phyloP scores from a whole-genome alignment of 164 flowering plant genomes.

The Macadamia integrifolia region DNA sequence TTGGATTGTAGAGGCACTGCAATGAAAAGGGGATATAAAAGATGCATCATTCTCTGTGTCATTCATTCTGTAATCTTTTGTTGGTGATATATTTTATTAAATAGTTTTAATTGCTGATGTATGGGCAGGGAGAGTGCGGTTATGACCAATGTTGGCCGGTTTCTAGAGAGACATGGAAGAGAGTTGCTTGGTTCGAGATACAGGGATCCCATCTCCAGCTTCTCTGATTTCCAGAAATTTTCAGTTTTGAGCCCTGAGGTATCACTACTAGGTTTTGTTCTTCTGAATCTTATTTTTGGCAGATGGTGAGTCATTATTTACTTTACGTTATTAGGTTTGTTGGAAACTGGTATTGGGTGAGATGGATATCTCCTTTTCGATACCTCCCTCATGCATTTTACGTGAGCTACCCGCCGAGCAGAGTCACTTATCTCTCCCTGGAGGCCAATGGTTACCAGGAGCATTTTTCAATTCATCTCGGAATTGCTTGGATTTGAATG shows the following conservation, averaged over 20 bases:
- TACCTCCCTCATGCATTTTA: conserved; percentile 67
- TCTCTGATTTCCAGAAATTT: conserved; percentile 75
- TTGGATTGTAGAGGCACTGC: neutral
- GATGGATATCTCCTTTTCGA: conserved; percentile 55
- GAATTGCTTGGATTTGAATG: conserved; percentile 56
- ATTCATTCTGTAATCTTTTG: no score
- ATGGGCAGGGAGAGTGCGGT: conserved; percentile 47
- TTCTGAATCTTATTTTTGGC: neutral
- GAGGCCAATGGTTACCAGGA: conserved; percentile 93
- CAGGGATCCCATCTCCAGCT: conserved; percentile 77
- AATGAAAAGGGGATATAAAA: neutral
- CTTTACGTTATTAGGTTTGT: conserved; percentile 39
- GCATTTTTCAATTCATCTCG: conserved; percentile 69
- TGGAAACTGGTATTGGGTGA: conserved; percentile 74
- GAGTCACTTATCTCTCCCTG: conserved; percentile 37
- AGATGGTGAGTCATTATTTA: conserved; percentile 1
- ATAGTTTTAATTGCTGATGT: neutral
- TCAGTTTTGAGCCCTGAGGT: conserved; percentile 87
- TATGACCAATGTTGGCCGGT: conserved; percentile 61
- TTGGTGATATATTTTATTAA: no score
- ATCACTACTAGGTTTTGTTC: neutral
- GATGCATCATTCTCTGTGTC: neutral
- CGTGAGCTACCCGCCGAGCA: conserved; percentile 29
- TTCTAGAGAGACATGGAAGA: conserved; percentile 60
- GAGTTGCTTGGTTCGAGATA: conserved; percentile 61